phyloP scores from a whole-genome alignment of 305 asterid species.

The Andrographis paniculata region DNA sequence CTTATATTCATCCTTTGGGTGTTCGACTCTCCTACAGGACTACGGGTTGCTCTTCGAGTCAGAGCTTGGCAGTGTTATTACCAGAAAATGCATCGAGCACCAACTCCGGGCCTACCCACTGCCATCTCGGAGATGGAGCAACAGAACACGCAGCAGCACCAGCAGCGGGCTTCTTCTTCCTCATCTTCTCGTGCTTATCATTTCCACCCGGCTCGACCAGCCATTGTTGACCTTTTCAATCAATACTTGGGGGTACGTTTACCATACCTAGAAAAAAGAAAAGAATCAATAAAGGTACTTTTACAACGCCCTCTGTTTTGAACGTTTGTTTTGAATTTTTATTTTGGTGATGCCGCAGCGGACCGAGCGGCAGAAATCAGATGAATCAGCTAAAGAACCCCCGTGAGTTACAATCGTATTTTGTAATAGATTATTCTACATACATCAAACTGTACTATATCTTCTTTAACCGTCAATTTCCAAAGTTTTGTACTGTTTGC shows the following conservation, averaged over 20 bases:
- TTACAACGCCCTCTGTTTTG: neutral
- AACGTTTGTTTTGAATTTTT: conserved; percentile 11
- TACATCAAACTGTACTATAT: too few relatives aligned
- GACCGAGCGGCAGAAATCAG: conserved; percentile 49
- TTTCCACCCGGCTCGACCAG: conserved; percentile 80
- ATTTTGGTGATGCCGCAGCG: conserved; percentile 34
- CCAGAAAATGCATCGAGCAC: too few relatives aligned
- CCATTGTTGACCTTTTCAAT: conserved; percentile 73
- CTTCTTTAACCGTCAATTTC: too few relatives aligned
- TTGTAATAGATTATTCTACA: neutral
- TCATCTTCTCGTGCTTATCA: conserved; percentile 60
- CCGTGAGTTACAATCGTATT: conserved; percentile 52
- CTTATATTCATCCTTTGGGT: too few relatives aligned
- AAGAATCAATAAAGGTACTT: neutral
- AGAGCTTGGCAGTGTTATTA: too few relatives aligned
- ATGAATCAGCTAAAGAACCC: conserved; percentile 60
- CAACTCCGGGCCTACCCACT: too few relatives aligned
- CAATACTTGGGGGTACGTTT: conserved; percentile 69
- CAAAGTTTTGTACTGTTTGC: neutral
- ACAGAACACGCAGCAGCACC: conserved; percentile 39
- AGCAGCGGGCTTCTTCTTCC: conserved; percentile 46
- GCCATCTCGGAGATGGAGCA: conserved; percentile 33
- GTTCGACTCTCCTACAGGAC: too few relatives aligned
- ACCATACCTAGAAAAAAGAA: neutral
- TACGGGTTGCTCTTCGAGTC: too few relatives aligned